Conservation (phyloP, 148 eudicot genomes). For the Dysphania ambrosioides region DNA sequence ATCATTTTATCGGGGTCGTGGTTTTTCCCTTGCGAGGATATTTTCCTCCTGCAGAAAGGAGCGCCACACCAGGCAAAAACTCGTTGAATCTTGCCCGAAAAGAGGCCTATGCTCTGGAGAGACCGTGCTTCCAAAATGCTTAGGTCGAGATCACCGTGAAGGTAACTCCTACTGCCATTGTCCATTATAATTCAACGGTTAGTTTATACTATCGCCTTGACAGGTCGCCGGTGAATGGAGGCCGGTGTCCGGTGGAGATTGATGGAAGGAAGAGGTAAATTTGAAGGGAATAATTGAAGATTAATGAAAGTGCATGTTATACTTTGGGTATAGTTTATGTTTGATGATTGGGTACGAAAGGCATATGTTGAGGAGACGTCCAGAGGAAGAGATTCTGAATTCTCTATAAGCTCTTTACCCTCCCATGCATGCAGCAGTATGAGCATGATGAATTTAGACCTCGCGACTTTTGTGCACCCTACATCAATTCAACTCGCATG, state of each 20-base stretch:
- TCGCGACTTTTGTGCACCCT: too few species aligned
- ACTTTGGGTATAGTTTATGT: not conserved
- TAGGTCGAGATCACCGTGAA: slow-evolving; percentile 89
- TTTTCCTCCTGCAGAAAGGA: slow-evolving; percentile 21
- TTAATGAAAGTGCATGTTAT: too few species aligned
- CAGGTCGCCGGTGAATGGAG: not conserved
- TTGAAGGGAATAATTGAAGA: too few species aligned
- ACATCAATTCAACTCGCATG: too few species aligned
- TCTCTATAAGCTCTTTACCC: too few species aligned
- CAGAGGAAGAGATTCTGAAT: too few species aligned
- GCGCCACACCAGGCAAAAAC: slow-evolving; percentile 31
- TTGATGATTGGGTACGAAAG: not conserved
- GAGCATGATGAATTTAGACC: too few species aligned
- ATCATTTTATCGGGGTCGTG: slow-evolving; percentile 29
- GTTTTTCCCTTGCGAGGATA: not conserved
- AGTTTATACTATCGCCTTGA: not conserved
- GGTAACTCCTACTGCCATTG: slow-evolving; percentile 20
- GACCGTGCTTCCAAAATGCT: slow-evolving; percentile 60
- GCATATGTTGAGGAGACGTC: too few species aligned
- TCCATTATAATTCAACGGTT: not conserved
- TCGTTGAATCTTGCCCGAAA: slow-evolving; percentile 58
- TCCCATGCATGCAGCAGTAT: too few species aligned
- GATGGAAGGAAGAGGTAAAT: too few species aligned
- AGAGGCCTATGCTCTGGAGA: slow-evolving; percentile 79
- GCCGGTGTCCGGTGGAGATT: slow-evolving; percentile 5